Evolutionary conservation across 768 basidiomycete genomes (phyloP).

Genomic region (Rhizopogon vulgaris): DNA sequence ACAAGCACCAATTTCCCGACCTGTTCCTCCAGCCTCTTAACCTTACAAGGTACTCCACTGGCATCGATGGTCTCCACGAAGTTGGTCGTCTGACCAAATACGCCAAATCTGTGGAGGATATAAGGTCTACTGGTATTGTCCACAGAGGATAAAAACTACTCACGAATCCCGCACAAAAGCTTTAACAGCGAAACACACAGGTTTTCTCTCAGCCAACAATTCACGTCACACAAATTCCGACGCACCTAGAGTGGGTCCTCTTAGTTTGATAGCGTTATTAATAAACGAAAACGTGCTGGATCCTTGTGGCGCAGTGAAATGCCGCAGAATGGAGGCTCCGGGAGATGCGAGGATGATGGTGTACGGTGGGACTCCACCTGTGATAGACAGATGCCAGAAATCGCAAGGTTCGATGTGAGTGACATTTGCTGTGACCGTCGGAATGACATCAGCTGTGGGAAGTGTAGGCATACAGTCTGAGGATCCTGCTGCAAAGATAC

Average conservation of each 20-base stretch:
- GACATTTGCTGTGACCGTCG: slow-evolving; percentile 32
- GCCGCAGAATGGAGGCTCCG: slow-evolving; percentile 34
- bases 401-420: slow-evolving; percentile 37
- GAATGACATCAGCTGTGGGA: slow-evolving; percentile 18
- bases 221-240: slow-evolving; percentile 17
- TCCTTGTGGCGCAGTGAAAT: slow-evolving; percentile 31
- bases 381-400: slow-evolving; percentile 40
- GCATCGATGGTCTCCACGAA: not conserved
- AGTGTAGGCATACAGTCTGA: slow-evolving; percentile 16
- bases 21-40: not conserved
- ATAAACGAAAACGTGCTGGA: slow-evolving; percentile 35
- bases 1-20: not conserved
- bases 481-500: slow-evolving; percentile 20
- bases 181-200: slow-evolving; percentile 13
- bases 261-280: slow-evolving; percentile 31
- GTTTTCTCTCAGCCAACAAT: not conserved
- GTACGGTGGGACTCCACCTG: slow-evolving; percentile 41
- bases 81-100: slow-evolving; percentile 17
- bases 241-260: slow-evolving; percentile 26
- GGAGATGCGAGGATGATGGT: slow-evolving; percentile 33
- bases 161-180: slow-evolving; percentile 38
- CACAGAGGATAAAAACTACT: slow-evolving; percentile 18
- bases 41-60: slow-evolving; percentile 1
- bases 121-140: not conserved
- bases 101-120: slow-evolving; percentile 29